phyloP scores from a whole-genome alignment of 2,329 filamentous ascomycete species.

The Torrubiella hemipterigena region DNA sequence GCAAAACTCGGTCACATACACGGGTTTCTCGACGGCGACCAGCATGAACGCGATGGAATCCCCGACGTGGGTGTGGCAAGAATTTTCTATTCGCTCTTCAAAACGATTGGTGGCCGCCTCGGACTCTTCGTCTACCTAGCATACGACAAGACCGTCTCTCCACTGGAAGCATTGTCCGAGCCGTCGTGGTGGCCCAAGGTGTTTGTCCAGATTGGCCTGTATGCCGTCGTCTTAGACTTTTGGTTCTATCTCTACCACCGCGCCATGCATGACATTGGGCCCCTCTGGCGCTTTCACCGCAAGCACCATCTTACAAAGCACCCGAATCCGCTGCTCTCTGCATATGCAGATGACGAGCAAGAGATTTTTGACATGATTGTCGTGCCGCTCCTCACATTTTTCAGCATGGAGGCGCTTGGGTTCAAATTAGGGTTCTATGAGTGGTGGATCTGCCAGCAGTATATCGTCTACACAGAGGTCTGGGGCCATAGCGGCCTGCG shows the following conservation, averaged over 20 bases:
- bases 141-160: slow-evolving; percentile 2
- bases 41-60: slow-evolving; percentile 27
- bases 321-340: slow-evolving; percentile 25
- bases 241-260: slow-evolving; percentile 26
- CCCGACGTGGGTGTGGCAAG: slow-evolving; percentile 23
- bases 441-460: slow-evolving; percentile 30
- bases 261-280: slow-evolving; percentile 24
- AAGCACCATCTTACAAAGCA: slow-evolving; percentile 31
- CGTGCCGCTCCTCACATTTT: slow-evolving; percentile 24
- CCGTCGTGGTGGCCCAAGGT: slow-evolving; percentile 13
- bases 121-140: slow-evolving; percentile 17
- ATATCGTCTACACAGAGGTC: slow-evolving; percentile 24
- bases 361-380: slow-evolving; percentile 27
- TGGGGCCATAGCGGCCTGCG: slow-evolving; percentile 24
- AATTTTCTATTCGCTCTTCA: slow-evolving; percentile 17
- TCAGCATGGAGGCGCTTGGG: slow-evolving; percentile 17
- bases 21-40: slow-evolving; percentile 30
- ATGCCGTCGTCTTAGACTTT: slow-evolving; percentile 15
- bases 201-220: slow-evolving; percentile 23
- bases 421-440: slow-evolving; percentile 31
- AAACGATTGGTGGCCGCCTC: slow-evolving; percentile 18
- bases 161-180: slow-evolving; percentile 11
- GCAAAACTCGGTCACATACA: slow-evolving; percentile 21
- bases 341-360: slow-evolving; percentile 27
- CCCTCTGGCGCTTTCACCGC: slow-evolving; percentile 27